Percentiles rank a stretch among this genome's conserved stretches.
Conservation (phyloP, 495 filamentous ascomycete species). For the Apiosordaria backusii region DNA sequence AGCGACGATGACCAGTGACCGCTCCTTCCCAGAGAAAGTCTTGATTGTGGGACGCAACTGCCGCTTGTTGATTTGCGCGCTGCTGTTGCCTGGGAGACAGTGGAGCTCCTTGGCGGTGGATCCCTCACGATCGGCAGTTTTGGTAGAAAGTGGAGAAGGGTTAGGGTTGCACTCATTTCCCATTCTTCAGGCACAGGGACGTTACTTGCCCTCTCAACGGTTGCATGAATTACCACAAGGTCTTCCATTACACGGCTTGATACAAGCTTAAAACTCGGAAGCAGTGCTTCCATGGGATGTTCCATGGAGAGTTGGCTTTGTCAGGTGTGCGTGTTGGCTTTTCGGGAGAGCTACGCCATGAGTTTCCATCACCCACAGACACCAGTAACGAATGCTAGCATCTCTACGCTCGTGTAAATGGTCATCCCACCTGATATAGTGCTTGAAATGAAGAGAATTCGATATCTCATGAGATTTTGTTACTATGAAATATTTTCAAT, state of each 20-base stretch:
- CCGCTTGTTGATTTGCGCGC: conserved; percentile 22
- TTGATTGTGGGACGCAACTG: conserved; percentile 12
- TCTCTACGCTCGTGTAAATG: too few relatives aligned
- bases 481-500: too few relatives aligned
- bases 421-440: too few relatives aligned
- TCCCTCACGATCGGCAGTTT: neutral
- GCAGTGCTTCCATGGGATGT: neutral
- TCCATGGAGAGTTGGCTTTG: neutral
- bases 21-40: conserved; percentile 10
- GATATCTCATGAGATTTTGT: neutral
- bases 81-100: conserved; percentile 28
- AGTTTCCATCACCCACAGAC: too few relatives aligned
- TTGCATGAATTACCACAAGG: neutral
- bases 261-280: neutral
- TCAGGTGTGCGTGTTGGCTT: neutral
- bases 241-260: neutral
- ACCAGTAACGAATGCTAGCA: too few relatives aligned
- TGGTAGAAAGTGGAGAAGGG: neutral
- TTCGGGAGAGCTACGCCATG: too few relatives aligned
- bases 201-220: neutral
- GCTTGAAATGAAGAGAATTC: too few relatives aligned
- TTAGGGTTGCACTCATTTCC: conserved; percentile 3
- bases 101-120: conserved; percentile 2
- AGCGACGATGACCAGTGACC: neutral
- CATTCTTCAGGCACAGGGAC: neutral